These are phyloP conservation scores for Trichophyton rubrum DNA, from an alignment of 2,329 filamentous ascomycete species.

Conservation along the genomic window DNA sequence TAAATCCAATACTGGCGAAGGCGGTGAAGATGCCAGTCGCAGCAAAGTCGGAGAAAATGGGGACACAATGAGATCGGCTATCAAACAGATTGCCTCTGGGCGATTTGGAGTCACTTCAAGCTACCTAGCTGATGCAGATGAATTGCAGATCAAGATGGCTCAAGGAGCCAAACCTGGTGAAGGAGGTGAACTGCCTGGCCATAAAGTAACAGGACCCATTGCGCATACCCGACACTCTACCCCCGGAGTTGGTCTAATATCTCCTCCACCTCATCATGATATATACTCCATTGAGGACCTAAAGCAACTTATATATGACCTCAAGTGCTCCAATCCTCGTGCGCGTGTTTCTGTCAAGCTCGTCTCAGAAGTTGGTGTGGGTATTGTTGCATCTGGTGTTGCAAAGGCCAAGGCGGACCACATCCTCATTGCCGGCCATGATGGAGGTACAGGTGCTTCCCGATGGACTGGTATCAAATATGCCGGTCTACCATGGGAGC, in stretches of 20 bases:
- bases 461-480: conserved; percentile 99
- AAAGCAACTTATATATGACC: conserved; percentile 94
- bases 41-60: conserved; percentile 78
- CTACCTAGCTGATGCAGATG: conserved; percentile 88
- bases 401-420: conserved; percentile 96
- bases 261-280: conserved; percentile 90
- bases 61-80: conserved; percentile 92
- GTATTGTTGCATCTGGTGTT: conserved; percentile 93
- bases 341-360: conserved; percentile 92
- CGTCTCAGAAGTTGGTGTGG: conserved; percentile 91
- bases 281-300: conserved; percentile 98
- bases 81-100: conserved; percentile 93
- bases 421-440: conserved; percentile 91
- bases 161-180: conserved; percentile 97
- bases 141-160: conserved; percentile 98
- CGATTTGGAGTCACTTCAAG: conserved; percentile 92
- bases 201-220: conserved; percentile 92
- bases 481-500: conserved; percentile 88
- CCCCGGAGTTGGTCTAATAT: conserved; percentile 89
- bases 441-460: conserved; percentile 91
- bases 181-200: conserved; percentile 89
- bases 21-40: conserved; percentile 88
- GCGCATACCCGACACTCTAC: conserved; percentile 92
- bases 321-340: conserved; percentile 91
- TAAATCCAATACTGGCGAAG: conserved; percentile 95